Evolutionary conservation across 768 basidiomycete species (phyloP).

Genomic region (Kwoniella bestiolae): DNA sequence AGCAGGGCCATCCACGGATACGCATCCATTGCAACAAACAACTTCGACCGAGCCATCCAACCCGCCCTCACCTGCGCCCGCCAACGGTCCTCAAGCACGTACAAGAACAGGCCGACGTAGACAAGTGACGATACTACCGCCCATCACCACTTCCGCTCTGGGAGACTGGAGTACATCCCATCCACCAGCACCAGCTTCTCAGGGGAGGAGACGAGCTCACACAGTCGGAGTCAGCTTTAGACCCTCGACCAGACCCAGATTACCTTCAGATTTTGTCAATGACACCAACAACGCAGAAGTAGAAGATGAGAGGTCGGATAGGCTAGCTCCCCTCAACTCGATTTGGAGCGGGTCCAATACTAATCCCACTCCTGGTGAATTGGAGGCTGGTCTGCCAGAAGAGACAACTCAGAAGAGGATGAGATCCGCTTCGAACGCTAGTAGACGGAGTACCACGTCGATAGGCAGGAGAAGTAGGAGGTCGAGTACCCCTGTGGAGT

Average conservation of each 20-base stretch:
- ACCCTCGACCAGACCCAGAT: slow-evolving; percentile 1
- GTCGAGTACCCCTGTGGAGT: slow-evolving; percentile 18
- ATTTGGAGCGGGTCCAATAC: not conserved
- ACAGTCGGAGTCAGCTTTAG: slow-evolving; percentile 18
- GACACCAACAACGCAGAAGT: not conserved
- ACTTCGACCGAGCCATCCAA: not conserved
- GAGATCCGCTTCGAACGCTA: slow-evolving; percentile 8
- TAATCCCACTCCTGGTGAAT: slow-evolving; percentile 1
- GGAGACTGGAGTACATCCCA: slow-evolving; percentile 9
- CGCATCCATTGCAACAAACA: not conserved
- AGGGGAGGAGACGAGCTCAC: slow-evolving; percentile 19
- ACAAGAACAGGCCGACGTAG: slow-evolving; percentile 3
- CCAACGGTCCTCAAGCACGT: not conserved
- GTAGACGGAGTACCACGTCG: not conserved
- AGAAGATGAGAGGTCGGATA: slow-evolving; percentile 5
- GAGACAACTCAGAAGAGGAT: slow-evolving; percentile 2
- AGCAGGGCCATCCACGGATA: not conserved
- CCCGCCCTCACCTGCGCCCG: not conserved
- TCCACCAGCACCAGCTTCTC: not conserved
- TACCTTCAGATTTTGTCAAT: slow-evolving; percentile 3
- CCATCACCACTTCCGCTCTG: slow-evolving; percentile 12
- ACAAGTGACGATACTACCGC: slow-evolving; percentile 13
- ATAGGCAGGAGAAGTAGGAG: not conserved
- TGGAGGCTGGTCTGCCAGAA: slow-evolving; percentile 13
- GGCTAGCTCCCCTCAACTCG: slow-evolving; percentile 6